Conservation (phyloP, 106 monocot species). For the Hemerocallis citrina region DNA sequence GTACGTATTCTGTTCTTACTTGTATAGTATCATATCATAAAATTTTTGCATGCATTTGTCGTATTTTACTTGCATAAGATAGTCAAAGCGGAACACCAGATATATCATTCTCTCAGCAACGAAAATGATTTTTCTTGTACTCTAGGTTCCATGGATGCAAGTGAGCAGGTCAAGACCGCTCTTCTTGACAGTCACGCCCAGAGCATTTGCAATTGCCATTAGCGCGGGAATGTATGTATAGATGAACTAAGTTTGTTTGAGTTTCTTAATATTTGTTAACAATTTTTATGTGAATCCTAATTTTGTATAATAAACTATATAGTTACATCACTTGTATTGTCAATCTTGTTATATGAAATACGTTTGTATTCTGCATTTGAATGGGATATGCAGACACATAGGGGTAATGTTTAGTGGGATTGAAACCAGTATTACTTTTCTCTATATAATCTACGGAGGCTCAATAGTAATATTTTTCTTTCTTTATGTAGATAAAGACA, state of each 20-base stretch:
- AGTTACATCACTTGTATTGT: neutral
- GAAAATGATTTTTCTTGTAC: neutral
- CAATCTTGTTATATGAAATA: neutral
- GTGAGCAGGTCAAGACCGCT: conserved; percentile 90
- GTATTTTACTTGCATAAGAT: neutral
- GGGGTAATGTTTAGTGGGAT: neutral
- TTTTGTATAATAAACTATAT: no score
- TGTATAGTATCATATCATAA: neutral
- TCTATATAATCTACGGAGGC: neutral
- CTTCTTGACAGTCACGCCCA: conserved; percentile 50
- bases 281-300: no score
- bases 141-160: conserved; percentile 97
- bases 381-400: neutral
- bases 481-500: neutral
- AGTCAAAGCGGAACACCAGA: neutral
- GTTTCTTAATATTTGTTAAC: neutral
- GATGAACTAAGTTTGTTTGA: neutral
- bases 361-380: neutral
- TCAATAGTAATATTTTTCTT: neutral
- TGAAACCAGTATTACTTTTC: neutral
- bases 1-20: neutral
- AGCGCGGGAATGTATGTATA: conserved; percentile 66
- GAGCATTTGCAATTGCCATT: conserved; percentile 52
- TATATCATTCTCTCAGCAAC: neutral
- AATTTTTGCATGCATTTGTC: neutral